Base-by-base conservation (phyloP, 78 protist species). In the Planoprotostelium fungivorum region DNA sequence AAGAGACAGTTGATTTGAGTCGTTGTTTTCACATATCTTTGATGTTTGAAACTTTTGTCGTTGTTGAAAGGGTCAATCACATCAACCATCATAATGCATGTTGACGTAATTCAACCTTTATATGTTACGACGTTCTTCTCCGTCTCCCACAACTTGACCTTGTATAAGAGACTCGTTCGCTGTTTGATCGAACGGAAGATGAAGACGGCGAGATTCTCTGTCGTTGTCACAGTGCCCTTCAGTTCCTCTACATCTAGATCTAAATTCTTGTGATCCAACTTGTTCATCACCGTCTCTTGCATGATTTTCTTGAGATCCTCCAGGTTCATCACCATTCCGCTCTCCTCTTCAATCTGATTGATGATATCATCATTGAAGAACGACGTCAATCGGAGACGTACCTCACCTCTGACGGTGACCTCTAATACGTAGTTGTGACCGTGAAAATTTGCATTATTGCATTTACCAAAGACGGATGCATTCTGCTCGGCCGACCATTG, bases 361-460 rank as follows among this genome's bases (percentile, higher is more conserved):
- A 85, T 25, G 16, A 37, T 85, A 85, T 85, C 16, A 85, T 35
- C n/a, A n/a, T 85, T 85, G 5, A 16, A 25, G 37, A 85, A 85
- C 35, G 16, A 16, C 31, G 73, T 51, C 16, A 85, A 36, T n/a
- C n/a, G 28, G 28, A 28, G 84, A 9, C 85, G 37, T 16, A 94
- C 88, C 35, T 9, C 86, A n/a, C 96, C 96, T 29, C 86, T 89
- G 29, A 91, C 88, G 10, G 96, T 91, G 29, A 94, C 96, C 29
- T 94, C 91, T 35, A 94, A 84, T 29, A 86, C 87, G 92, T 94
- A 94, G 73, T 94, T 94, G 83, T 94, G 96, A 36, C 96, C 96
- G 85, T 94, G 96, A 28, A 37, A 37, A 39, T 88, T 10, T 36
- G 86, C 63, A 86, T 91, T 91, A 29, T 89, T 91, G 89, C 96